Evolutionary conservation across 106 monocot species (phyloP).

Genomic region (Dioscorea zingiberensis): DNA sequence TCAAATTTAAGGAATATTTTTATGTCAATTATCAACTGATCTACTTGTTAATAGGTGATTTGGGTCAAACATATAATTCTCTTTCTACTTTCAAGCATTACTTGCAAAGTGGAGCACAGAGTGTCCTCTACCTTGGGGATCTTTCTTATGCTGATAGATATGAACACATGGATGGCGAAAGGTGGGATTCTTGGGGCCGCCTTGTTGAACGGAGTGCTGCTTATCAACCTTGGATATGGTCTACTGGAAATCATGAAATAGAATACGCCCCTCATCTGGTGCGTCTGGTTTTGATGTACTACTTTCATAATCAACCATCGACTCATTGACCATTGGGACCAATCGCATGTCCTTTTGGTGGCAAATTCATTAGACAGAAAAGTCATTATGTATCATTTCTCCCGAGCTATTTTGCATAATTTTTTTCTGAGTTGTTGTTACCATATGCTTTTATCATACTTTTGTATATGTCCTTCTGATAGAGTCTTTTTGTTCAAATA

Average conservation of each 20-base stretch:
- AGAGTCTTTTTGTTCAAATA: no score
- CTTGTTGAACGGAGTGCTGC: slow-evolving; percentile 72
- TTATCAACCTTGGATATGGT: slow-evolving; percentile 89
- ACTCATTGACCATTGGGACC: no score
- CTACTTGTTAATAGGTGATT: slow-evolving; percentile 49
- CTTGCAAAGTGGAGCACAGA: slow-evolving; percentile 60
- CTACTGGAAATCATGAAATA: slow-evolving; percentile 92
- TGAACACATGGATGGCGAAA: slow-evolving; percentile 60
- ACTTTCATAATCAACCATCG: no score
- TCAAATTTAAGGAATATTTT: no score
- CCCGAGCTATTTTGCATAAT: no score
- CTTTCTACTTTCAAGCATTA: slow-evolving; percentile 92
- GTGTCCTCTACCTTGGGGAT: slow-evolving; percentile 89
- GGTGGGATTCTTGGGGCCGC: slow-evolving; percentile 94
- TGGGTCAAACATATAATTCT: slow-evolving; percentile 97
- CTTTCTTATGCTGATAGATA: slow-evolving; percentile 94
- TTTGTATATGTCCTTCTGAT: no score
- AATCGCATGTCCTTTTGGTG: no score
- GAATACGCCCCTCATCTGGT: slow-evolving; percentile 89
- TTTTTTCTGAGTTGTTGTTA: no score
- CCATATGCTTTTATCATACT: no score
- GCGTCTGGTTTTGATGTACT: slow-evolving; percentile 2
- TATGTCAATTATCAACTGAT: no score
- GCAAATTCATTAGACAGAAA: no score
- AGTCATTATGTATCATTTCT: no score